Evolutionary conservation across 2,329 filamentous ascomycete species (phyloP), one percentile per base, ranked within the genome.

Genomic region (Tolypocladium tropicale): DNA sequence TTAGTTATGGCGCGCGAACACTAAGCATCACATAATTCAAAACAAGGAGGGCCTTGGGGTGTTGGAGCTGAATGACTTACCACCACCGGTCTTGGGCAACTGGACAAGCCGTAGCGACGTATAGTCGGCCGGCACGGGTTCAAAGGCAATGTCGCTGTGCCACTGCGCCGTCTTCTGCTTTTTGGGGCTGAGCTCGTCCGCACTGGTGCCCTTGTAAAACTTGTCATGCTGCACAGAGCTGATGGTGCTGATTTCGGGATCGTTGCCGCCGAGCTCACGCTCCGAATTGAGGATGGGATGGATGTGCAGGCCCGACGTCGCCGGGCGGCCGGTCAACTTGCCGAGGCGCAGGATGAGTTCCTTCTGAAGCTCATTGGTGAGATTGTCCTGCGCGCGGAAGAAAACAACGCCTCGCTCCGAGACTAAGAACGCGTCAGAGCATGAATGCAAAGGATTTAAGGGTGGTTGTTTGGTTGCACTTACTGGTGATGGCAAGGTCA

Each of bases 381-480:
- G 69, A 37, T 75, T 72, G 64, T 85, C 75, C 60, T 89, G 85
- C 33, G 79, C 77, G 23, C 84, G 80, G 71, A 89, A 86, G 72
- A 88, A 87, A 34, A 88, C 84, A 4, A 89, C 85, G 11, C 85
- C 85, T 0, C 85, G 80, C 58, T 82, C 79, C 1, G 85, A 88
- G 60, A 89, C 84, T 86, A 25, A 46, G 25, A n/a, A 12, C 7
- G 1, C 21, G 46, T 50, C 3, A 50, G 46, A 32, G 5, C 12
- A 50, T 12, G 36, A 10, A 10, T 28, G 3, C 4, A 21, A 10
- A 2, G 12, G 18, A 7, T 18, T 50, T 9, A n/a, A n/a, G n/a
- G n/a, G n/a, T n/a, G 28, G 5, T 14, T 2, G 9, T 11, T 6
- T 4, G 4, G 10, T 11, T 12, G 18, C 16, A 21, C 74, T 61